Base-by-base conservation (phyloP, 768 basidiomycete species). In the Amanita pseudoporphyria region DNA sequence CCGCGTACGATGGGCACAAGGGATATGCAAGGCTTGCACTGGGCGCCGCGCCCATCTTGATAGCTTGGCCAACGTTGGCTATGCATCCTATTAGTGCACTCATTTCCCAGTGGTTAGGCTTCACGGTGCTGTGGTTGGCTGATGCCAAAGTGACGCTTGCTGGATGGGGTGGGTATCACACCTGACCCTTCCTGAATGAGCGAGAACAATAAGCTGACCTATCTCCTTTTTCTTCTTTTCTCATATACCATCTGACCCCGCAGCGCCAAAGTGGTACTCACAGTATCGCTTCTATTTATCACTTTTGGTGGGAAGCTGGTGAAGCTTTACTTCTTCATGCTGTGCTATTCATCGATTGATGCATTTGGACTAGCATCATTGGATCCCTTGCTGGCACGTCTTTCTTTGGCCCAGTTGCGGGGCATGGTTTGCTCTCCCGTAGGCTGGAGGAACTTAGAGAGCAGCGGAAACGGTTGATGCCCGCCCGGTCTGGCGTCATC, bases 251-350 rank as follows among this genome's bases (percentile, higher is more conserved):
- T n/a, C n/a, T 53, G 36, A 13, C 36, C 54, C 47, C 36, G 9
- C 46, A 94, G 91, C 94, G 14, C 92, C 94, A 3, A 77, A 74
- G 53, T 97, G 94, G 94, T 97, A 92, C 64, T 88, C 92, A 4
- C 93, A 96, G 60, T 99, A 99, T 65, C 79, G 94, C 43, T 97
- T 96, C 71, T 97, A 96, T 65, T 74, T 96, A n/a, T 93, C 93
- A 14, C 76, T 95, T 52, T 79, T 91, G 39, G 84, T 87, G 33
- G 87, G 87, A 33, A 77, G 81, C 5, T 89, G 87, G 78, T 75
- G 54, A 56, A 53, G 53, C 1, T 13, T 32, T 41, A 2, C 16
- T n/a, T n/a, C 13, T 36, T 43, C 24, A 37, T 21, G 26, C 45
- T 39, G 16, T 46, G 24, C n/a, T 45, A 24, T 33, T 21, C 26